Conservation (phyloP, 2,329 filamentous ascomycete species). For the Aspergillus sp. region DNA sequence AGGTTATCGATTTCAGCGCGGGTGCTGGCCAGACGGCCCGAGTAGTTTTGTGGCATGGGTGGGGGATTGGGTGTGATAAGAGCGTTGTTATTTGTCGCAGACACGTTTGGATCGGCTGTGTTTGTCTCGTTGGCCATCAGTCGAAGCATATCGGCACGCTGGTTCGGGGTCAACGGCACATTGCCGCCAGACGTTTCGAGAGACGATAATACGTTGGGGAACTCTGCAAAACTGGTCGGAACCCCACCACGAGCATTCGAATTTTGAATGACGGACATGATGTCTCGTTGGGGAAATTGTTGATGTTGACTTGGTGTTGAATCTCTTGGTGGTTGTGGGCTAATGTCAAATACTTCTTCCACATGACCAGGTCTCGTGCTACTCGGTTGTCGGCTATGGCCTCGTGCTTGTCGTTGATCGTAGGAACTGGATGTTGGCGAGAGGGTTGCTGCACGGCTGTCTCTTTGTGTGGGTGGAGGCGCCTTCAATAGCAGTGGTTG, state of each 20-base stretch:
- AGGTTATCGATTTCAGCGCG: constrained; percentile 72
- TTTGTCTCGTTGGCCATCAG: constrained; percentile 43
- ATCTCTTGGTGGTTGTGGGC: constrained; percentile 23
- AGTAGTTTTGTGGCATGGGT: constrained; percentile 46
- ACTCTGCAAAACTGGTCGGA: constrained; percentile 35
- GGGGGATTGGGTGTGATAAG: constrained; percentile 51
- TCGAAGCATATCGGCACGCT: constrained; percentile 43
- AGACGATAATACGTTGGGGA: constrained; percentile 40
- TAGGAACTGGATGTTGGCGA: constrained; percentile 31
- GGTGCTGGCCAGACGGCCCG: constrained; percentile 53
- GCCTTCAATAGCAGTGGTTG: constrained; percentile 43
- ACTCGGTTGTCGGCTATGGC: constrained; percentile 25
- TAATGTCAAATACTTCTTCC: constrained; percentile 40
- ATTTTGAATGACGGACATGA: constrained; percentile 44
- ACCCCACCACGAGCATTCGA: constrained; percentile 39
- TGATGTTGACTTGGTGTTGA: constrained; percentile 13
- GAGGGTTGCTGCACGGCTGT: constrained; percentile 29
- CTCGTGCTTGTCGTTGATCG: constrained; percentile 20
- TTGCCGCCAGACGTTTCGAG: constrained; percentile 39
- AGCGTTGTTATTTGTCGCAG: constrained; percentile 46
- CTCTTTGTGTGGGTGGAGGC: constrained; percentile 21
- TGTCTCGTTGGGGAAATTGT: constrained; percentile 35
- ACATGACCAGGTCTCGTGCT: constrained; percentile 29
- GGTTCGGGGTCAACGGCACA: constrained; percentile 37
- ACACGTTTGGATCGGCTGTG: constrained; percentile 32